Conservation (phyloP, 2,329 filamentous ascomycete genomes). For the Stagonosporopsis tanaceti region DNA sequence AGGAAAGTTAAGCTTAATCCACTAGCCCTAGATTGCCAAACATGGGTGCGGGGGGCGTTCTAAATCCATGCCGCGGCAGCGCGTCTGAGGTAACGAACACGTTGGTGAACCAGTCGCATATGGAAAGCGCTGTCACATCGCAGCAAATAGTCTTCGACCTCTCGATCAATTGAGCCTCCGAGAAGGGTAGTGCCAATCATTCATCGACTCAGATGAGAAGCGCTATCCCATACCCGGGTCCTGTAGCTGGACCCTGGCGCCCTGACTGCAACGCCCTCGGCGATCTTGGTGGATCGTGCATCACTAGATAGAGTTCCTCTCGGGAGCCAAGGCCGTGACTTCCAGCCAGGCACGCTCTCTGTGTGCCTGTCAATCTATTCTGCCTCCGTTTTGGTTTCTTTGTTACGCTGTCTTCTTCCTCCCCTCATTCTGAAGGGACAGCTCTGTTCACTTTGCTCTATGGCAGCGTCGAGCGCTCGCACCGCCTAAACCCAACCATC, state of each 20-base stretch:
- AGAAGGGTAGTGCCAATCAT: not conserved
- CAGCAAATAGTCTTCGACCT: not conserved
- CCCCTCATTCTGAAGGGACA: not conserved
- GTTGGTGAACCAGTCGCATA: not conserved
- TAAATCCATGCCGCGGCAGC: slow-evolving; percentile 4
- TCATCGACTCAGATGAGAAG: not conserved
- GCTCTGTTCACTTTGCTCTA: slow-evolving; percentile 6
- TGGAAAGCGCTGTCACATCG: not conserved
- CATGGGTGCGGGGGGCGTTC: slow-evolving; percentile 25
- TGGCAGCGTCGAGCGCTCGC: slow-evolving; percentile 30
- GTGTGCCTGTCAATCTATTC: slow-evolving; percentile 23
- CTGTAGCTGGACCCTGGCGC: not conserved
- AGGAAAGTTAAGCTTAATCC: slow-evolving; percentile 25
- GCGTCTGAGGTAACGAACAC: not conserved
- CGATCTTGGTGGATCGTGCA: slow-evolving; percentile 26
- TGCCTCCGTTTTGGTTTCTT: slow-evolving; percentile 2
- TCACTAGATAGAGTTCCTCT: slow-evolving; percentile 24
- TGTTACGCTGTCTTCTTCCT: slow-evolving; percentile 13
- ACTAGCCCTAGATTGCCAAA: slow-evolving; percentile 21
- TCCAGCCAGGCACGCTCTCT: slow-evolving; percentile 23
- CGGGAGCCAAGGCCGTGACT: slow-evolving; percentile 35
- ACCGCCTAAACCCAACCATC: slow-evolving; percentile 9
- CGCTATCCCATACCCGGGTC: not conserved
- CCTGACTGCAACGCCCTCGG: not conserved
- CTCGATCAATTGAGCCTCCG: not conserved